Percentiles rank a stretch among this genome's conserved stretches.
phyloP scores from a whole-genome alignment of 192 early-diverging fungal genomes.

The Backusella sp. region DNA sequence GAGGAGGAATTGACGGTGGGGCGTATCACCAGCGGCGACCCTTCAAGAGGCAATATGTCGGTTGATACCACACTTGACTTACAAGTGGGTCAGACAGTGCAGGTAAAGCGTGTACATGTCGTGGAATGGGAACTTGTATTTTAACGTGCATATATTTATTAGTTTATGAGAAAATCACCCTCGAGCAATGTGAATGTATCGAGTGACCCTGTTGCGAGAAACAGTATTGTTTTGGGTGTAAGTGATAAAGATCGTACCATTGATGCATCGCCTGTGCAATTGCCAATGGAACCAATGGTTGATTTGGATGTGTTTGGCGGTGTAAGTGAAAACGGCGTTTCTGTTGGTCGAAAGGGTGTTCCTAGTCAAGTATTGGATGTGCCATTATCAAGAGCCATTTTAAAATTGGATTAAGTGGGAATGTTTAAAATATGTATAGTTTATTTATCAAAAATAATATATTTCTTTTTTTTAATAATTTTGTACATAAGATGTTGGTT shows the following conservation, averaged over 20 bases:
- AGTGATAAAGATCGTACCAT: conserved; percentile 24
- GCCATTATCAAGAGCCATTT: conserved; percentile 21
- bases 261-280: conserved; percentile 7
- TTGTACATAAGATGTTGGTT: conserved; percentile 4
- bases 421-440: background rate
- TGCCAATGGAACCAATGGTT: background rate
- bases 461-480: background rate
- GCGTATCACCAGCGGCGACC: conserved; percentile 56
- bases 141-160: background rate
- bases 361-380: conserved; percentile 27
- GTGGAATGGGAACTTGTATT: background rate
- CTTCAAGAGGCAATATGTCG: conserved; percentile 54
- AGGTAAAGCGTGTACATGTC: conserved; percentile 36
- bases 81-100: conserved; percentile 46
- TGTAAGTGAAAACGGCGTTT: conserved; percentile 53
- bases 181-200: background rate
- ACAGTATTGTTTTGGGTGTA: conserved; percentile 18
- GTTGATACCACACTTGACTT: conserved; percentile 53
- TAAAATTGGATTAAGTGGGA: background rate
- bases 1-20: conserved; percentile 16
- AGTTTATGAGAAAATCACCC: conserved; percentile 31
- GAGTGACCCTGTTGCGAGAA: background rate
- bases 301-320: conserved; percentile 41
- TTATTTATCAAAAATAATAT: conserved; percentile 1
- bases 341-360: conserved; percentile 37